Evolutionary conservation across 176 grass and related monocot genomes (phyloP).

Genomic region (Rhynchospora pubera): DNA sequence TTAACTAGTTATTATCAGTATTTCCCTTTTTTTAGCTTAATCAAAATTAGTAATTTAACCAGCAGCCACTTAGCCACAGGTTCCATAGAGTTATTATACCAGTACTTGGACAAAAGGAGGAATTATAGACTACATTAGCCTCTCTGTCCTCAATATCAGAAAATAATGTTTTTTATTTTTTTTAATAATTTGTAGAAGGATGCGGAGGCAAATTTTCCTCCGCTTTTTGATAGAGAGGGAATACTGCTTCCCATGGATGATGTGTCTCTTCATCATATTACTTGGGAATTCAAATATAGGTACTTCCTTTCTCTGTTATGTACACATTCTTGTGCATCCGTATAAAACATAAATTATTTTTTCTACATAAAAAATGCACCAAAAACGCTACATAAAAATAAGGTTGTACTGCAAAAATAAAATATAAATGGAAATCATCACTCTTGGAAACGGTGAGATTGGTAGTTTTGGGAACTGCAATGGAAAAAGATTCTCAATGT

Average conservation of each 20-base stretch:
- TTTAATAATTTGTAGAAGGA: constrained; percentile 47
- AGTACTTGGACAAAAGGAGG: neutral
- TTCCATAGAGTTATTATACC: neutral
- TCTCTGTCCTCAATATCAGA: neutral
- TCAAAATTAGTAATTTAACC: neutral
- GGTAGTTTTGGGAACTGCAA: neutral
- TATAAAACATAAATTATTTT: neutral
- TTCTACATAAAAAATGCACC: neutral
- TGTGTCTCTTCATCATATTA: constrained; percentile 37
- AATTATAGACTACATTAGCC: neutral
- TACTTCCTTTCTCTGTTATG: constrained; percentile 12
- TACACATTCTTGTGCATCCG: neutral
- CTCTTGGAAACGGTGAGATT: neutral
- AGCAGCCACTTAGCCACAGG: neutral
- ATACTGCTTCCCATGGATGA: constrained; percentile 64
- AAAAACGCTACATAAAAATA: neutral
- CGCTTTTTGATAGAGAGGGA: constrained; percentile 61
- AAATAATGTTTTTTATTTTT: neutral
- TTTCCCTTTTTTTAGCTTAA: neutral
- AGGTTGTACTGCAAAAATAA: neutral
- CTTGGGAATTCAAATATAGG: constrained; percentile 95
- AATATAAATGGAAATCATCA: neutral
- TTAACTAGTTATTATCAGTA: neutral
- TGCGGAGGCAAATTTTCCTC: constrained; percentile 68
- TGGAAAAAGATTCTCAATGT: neutral